Evolutionary conservation across 1,284 basidiomycete genomes (phyloP).

Genomic region (Boletus albobrunnescens): DNA sequence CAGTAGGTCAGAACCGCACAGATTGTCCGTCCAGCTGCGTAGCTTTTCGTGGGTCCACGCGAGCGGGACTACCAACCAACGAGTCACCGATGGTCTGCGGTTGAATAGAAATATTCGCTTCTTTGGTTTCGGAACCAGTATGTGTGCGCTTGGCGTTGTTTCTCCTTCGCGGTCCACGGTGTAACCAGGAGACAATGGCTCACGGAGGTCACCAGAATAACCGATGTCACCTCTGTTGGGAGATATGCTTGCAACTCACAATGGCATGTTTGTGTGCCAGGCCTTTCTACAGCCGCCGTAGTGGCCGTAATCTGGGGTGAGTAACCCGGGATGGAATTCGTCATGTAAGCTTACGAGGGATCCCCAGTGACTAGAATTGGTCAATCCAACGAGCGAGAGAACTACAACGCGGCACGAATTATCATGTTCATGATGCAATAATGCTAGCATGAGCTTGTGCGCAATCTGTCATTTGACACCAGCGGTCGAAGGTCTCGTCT

Average conservation of each 20-base stretch:
- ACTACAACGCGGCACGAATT: conserved; percentile 4
- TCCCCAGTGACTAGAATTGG: conserved; percentile 40
- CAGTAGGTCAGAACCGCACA: conserved; percentile 49
- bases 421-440: conserved; percentile 54
- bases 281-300: conserved; percentile 42
- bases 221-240: not conserved
- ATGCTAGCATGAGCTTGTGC: conserved; percentile 48
- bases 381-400: not conserved
- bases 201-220: conserved; percentile 18
- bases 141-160: conserved; percentile 34
- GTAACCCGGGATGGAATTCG: not conserved
- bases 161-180: conserved; percentile 36
- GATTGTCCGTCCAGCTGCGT: conserved; percentile 45
- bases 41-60: conserved; percentile 62
- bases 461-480: conserved; percentile 16
- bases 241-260: conserved; percentile 23
- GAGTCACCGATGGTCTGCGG: conserved; percentile 49
- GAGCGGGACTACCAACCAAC: conserved; percentile 53
- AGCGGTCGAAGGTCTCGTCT: not conserved
- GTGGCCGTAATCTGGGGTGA: conserved; percentile 36
- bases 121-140: conserved; percentile 33
- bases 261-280: conserved; percentile 45
- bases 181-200: conserved; percentile 30
- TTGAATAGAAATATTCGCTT: conserved; percentile 44
- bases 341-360: conserved; percentile 29